Conservation (phyloP, 805 yeast genomes). For the Kuraishia cidri region DNA sequence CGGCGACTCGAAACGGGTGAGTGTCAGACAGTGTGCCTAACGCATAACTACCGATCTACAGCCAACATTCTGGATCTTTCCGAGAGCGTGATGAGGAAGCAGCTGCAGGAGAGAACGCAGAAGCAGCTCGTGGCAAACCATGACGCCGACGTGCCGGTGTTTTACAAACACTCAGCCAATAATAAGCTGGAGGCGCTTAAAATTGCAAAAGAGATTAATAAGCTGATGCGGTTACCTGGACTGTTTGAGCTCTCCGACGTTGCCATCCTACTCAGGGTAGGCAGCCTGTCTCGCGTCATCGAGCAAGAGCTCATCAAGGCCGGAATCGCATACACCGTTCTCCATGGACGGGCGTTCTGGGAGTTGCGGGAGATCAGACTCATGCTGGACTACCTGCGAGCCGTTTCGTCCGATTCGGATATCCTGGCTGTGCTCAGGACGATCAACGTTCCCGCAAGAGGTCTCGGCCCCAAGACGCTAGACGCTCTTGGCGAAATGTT, state of each 20-base stretch:
- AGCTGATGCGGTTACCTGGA: slow-evolving; percentile 33
- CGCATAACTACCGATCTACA: slow-evolving; percentile 78
- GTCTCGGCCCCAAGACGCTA: slow-evolving; percentile 53
- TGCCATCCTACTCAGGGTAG: slow-evolving; percentile 63
- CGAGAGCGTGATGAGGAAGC: slow-evolving; percentile 56
- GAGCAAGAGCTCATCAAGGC: slow-evolving; percentile 52
- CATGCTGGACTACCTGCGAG: slow-evolving; percentile 56
- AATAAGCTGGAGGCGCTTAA: slow-evolving; percentile 48
- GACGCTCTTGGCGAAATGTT: slow-evolving; percentile 19
- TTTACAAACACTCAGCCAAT: slow-evolving; percentile 27
- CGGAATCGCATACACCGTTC: slow-evolving; percentile 55
- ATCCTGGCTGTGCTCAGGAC: slow-evolving; percentile 49
- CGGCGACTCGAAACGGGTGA: slow-evolving; percentile 4
- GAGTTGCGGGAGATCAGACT: slow-evolving; percentile 59
- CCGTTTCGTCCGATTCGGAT: slow-evolving; percentile 51
- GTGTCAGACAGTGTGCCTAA: slow-evolving; percentile 32
- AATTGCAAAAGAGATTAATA: slow-evolving; percentile 46
- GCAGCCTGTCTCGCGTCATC: slow-evolving; percentile 48
- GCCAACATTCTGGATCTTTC: slow-evolving; percentile 55
- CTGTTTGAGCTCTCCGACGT: slow-evolving; percentile 49
- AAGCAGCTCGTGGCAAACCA: slow-evolving; percentile 35
- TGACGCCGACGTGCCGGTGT: slow-evolving; percentile 32
- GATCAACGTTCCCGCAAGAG: slow-evolving; percentile 52
- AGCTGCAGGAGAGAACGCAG: slow-evolving; percentile 29
- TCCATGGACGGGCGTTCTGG: slow-evolving; percentile 78